Base-by-base conservation (phyloP, 2,329 filamentous ascomycete genomes). In the Penicillium sp. region DNA sequence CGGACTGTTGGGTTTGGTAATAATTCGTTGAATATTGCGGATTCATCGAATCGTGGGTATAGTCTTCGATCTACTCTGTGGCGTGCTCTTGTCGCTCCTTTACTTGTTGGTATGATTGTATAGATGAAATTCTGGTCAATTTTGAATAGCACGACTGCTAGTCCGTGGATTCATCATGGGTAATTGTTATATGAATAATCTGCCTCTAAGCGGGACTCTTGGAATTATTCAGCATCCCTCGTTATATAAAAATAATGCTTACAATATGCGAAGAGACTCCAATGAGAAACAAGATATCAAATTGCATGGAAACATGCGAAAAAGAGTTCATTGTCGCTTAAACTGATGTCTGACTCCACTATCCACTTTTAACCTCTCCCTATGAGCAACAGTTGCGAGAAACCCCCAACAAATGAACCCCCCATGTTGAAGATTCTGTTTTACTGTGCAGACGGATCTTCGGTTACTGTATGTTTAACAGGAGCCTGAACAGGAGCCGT, bases 1-100 rank as follows among this genome's bases (percentile, higher is more conserved):
- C 45, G 56, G 36, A 63, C 60, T 7, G 60, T 63, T 25, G 57
- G 60, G 5, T 61, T 57, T 47, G 50, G 57, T 7, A 65, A 62
- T 36, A 62, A 64, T 48, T 61, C 62, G 2, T 44, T 51, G 38
- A 63, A 64, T 31, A 41, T 60, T 21, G 60, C 13, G 4, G 15
- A 43, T 43, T 16, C 15, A 5, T 16, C 23, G 23, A 41, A 23
- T 23, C 1, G 4, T 1, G 21, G 7, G 23, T 9, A 3, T 15
- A 9, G 21, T 43, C 6, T 43, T 1, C 40, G 40, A 25, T 25
- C 40, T 43, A 4, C 15, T 9, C 21, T 43, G 39, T 23, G 11
- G 21, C 4, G 19, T 41, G 11, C 21, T 25, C 4, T 43, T 16
- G 21, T 25, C 0, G 21, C 16, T 43, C 40, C 40, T 25, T 16